Evolutionary conservation across 306 rosid species (phyloP).

Genomic region (Trichosanthes truncata): DNA sequence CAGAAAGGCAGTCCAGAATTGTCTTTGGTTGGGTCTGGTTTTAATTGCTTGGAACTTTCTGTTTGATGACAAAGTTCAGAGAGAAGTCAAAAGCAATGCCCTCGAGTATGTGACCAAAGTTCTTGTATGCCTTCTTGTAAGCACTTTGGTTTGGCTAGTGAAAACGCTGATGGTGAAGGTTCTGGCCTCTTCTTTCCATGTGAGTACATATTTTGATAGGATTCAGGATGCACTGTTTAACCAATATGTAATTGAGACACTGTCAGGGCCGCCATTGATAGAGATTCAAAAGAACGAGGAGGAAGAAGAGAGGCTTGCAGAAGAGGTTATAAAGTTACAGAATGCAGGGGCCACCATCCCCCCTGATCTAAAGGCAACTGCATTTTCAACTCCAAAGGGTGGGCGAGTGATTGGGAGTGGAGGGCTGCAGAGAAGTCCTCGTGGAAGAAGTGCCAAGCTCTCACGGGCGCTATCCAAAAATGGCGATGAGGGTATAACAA

Average conservation of each 20-base stretch:
- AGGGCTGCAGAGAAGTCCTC: conserved; percentile 29
- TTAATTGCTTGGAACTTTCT: conserved; percentile 67
- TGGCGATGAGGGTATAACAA: conserved; percentile 53
- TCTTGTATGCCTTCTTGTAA: conserved; percentile 56
- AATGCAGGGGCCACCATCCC: conserved; percentile 78
- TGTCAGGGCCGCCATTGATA: conserved; percentile 67
- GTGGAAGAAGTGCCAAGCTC: conserved; percentile 26
- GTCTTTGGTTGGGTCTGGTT: conserved; percentile 78
- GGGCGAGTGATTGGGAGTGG: conserved; percentile 45
- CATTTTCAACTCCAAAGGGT: conserved; percentile 22
- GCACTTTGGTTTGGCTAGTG: conserved; percentile 62
- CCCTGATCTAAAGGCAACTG: conserved; percentile 48
- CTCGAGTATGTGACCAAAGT: conserved; percentile 44
- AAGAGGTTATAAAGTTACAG: conserved; percentile 65
- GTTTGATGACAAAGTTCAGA: conserved; percentile 59
- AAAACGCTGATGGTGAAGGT: conserved; percentile 71
- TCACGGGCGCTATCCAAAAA: conserved; percentile 34
- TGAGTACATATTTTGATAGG: conserved; percentile 68
- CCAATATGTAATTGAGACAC: conserved; percentile 70
- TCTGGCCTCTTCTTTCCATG: conserved; percentile 76
- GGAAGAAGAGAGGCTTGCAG: conserved; percentile 61
- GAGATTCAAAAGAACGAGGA: conserved; percentile 53
- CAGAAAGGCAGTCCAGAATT: conserved; percentile 59
- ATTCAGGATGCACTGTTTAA: conserved; percentile 76
- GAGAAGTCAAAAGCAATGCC: conserved; percentile 30